phyloP scores from a whole-genome alignment of 768 basidiomycete species.

The Psilocybe cyanescens region DNA sequence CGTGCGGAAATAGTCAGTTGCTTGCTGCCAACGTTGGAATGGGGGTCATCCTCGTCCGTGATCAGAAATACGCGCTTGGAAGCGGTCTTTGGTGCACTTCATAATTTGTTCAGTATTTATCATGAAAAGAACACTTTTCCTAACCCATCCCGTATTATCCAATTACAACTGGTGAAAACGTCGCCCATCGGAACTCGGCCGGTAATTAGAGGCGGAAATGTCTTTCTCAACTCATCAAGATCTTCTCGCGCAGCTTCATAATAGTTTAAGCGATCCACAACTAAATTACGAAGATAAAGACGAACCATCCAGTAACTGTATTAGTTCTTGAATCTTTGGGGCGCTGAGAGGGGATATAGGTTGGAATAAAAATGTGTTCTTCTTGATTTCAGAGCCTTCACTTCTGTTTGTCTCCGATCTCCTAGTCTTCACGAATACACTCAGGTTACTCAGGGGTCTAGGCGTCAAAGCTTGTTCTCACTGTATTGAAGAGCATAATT shows the following conservation, averaged over 20 bases:
- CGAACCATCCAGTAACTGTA: conserved; percentile 77
- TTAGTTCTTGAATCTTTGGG: conserved; percentile 78
- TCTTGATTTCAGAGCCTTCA: conserved; percentile 66
- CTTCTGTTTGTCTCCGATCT: conserved; percentile 40
- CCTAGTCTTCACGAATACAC: conserved; percentile 39
- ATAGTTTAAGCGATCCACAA: conserved; percentile 8
- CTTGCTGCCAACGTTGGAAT: conserved; percentile 53
- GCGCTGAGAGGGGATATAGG: conserved; percentile 79
- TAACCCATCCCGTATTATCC: conserved; percentile 88
- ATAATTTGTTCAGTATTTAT: neutral
- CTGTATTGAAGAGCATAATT: conserved; percentile 91
- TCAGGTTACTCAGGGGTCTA: conserved; percentile 1
- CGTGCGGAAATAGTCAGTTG: conserved; percentile 71
- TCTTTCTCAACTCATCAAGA: conserved; percentile 53
- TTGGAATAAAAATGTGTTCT: conserved; percentile 73
- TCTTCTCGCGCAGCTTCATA: conserved; percentile 67
- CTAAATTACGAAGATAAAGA: conserved; percentile 1
- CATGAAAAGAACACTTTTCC: conserved; percentile 16
- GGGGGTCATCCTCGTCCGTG: conserved; percentile 88
- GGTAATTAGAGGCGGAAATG: conserved; percentile 66
- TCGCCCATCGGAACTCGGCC: conserved; percentile 82
- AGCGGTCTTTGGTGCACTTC: conserved; percentile 83
- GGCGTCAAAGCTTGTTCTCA: conserved; percentile 40
- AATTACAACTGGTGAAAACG: conserved; percentile 89
- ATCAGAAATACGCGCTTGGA: conserved; percentile 94